phyloP scores from a whole-genome alignment of 2,329 filamentous ascomycete species.

The Monilinia fructigena region DNA sequence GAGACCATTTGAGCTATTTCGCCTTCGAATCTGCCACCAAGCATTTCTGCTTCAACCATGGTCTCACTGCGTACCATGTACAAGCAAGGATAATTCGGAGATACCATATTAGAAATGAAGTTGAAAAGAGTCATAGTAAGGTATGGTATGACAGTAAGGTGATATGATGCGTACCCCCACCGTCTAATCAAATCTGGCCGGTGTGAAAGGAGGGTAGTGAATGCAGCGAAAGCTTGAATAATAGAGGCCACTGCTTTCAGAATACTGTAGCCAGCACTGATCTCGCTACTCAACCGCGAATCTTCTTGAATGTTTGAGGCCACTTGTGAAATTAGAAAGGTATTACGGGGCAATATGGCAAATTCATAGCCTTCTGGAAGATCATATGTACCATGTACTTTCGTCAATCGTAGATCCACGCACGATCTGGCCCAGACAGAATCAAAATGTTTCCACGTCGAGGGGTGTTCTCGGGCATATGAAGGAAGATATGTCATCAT shows the following conservation, averaged over 20 bases:
- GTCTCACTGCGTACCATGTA: slow-evolving; percentile 32
- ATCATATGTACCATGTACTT: slow-evolving; percentile 1
- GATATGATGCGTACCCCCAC: slow-evolving; percentile 41
- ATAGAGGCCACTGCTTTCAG: slow-evolving; percentile 27
- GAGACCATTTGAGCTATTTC: slow-evolving; percentile 13
- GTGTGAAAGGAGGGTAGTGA: slow-evolving; percentile 33
- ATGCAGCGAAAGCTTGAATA: slow-evolving; percentile 32
- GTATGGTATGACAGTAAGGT: slow-evolving; percentile 36
- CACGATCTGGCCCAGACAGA: not conserved
- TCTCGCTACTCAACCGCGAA: not conserved
- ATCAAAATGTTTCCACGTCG: slow-evolving; percentile 9
- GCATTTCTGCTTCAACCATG: slow-evolving; percentile 24
- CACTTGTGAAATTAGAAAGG: slow-evolving; percentile 2
- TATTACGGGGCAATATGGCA: slow-evolving; percentile 6
- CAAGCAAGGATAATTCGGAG: slow-evolving; percentile 37
- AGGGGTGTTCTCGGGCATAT: not conserved
- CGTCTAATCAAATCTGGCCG: slow-evolving; percentile 34
- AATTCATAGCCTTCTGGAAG: slow-evolving; percentile 12
- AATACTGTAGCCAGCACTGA: slow-evolving; percentile 14
- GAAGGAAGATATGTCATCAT: slow-evolving; percentile 15
- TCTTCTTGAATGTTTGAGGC: not conserved
- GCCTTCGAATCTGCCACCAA: slow-evolving; percentile 13
- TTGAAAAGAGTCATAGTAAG: slow-evolving; percentile 40
- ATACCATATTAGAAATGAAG: slow-evolving; percentile 33
- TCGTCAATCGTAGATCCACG: slow-evolving; percentile 1